A percentile compares a stretch with the other conserved stretches of the same genome.
phyloP scores from a whole-genome alignment of 2,329 filamentous ascomycete species.

The Colletotrichum viniferum region DNA sequence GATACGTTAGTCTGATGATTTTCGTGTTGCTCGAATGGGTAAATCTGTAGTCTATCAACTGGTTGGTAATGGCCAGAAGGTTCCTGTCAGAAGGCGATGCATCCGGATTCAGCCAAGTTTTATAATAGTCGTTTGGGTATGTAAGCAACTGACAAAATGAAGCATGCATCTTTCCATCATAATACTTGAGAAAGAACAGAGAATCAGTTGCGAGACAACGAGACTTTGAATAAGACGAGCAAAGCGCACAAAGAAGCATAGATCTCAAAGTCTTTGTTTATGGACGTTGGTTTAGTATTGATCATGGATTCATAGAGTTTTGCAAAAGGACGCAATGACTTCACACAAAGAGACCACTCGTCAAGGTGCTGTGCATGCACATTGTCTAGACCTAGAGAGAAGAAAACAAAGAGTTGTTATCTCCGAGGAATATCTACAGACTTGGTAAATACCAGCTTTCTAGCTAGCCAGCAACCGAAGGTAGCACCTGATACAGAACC shows the following conservation, averaged over 20 bases:
- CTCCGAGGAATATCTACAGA: not conserved
- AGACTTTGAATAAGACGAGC: not conserved
- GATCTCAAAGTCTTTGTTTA: not conserved
- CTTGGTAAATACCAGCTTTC: constrained; percentile 22
- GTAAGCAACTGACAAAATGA: not conserved
- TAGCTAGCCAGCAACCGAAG: constrained; percentile 46
- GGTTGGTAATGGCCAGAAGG: not conserved
- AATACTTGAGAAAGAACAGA: not conserved
- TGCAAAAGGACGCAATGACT: not conserved
- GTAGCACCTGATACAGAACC: constrained; percentile 29
- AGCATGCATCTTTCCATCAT: not conserved
- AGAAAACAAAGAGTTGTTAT: not conserved
- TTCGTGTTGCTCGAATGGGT: rapidly evolving
- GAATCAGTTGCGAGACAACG: not conserved
- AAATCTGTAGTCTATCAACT: not conserved
- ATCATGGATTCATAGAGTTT: not conserved
- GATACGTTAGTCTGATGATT: not conserved
- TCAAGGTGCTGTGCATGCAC: not conserved
- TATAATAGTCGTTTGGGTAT: not conserved
- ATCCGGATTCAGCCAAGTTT: not conserved
- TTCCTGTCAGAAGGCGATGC: not conserved
- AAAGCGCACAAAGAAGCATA: not conserved
- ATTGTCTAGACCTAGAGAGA: not conserved
- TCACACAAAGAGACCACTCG: not conserved
- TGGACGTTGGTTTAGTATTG: not conserved